Evolutionary conservation across 441 rosid species (phyloP).

Genomic region (Brassica hybrid): DNA sequence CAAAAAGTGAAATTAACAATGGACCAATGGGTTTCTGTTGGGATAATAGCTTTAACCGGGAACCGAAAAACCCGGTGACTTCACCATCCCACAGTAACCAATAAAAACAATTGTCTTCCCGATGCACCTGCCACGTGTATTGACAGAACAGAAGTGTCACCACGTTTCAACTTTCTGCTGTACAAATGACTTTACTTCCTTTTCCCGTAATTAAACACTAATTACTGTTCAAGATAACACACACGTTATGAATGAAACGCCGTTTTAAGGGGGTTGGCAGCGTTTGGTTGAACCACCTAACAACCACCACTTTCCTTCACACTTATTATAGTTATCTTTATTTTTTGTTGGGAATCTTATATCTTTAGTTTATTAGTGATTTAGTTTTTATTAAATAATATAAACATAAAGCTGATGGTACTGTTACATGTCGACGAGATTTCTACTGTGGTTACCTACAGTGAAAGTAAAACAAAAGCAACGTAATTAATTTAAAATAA

Average conservation of each 20-base stretch:
- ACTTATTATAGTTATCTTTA: neutral
- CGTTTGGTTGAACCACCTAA: constrained; percentile 96
- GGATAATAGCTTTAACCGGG: constrained; percentile 41
- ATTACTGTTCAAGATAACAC: constrained; percentile 46
- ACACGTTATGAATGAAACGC: constrained; percentile 54
- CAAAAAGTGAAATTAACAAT: constrained; percentile 16
- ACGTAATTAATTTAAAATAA: neutral
- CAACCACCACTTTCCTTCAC: constrained; percentile 10
- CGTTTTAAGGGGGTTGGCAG: constrained; percentile 64
- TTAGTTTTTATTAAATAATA: neutral
- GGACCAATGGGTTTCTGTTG: constrained; percentile 42
- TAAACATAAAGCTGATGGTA: neutral
- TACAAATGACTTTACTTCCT: constrained; percentile 46
- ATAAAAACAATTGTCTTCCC: constrained; percentile 39
- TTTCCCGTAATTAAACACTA: neutral
- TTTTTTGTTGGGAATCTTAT: constrained; percentile 9
- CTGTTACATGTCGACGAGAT: constrained; percentile 10
- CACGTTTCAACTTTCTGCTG: constrained; percentile 55
- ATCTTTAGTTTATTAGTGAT: neutral
- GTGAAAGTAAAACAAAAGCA: neutral
- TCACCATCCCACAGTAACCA: constrained; percentile 40
- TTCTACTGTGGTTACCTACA: constrained; percentile 1
- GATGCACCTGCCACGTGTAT: constrained; percentile 54
- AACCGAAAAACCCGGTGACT: constrained; percentile 47
- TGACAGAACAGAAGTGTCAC: constrained; percentile 17